Conservation (phyloP, 2,329 filamentous ascomycete species). For the Xylaria multiplex region DNA sequence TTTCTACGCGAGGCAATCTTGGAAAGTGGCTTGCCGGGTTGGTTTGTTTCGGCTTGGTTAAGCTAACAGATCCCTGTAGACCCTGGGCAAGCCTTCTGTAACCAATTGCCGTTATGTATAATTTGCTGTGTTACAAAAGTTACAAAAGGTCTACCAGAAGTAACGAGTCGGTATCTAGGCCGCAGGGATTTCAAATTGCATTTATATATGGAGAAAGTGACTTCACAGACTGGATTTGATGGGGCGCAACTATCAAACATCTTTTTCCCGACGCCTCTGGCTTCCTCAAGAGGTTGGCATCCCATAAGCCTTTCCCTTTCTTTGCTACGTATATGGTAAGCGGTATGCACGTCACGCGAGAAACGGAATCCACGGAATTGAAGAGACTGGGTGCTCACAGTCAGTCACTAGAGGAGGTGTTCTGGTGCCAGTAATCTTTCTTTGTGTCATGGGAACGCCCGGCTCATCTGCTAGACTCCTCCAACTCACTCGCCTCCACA, state of each 20-base stretch:
- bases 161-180: constrained; percentile 8
- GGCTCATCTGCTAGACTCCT: constrained; percentile 17
- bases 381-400: not conserved
- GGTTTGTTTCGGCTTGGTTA: no score
- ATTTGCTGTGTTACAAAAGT: not conserved
- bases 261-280: not conserved
- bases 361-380: not conserved
- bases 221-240: not conserved
- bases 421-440: constrained; percentile 7
- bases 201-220: not conserved
- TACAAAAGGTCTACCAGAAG: not conserved
- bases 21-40: no score
- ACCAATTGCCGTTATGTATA: constrained; percentile 15
- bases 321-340: not conserved
- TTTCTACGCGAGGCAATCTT: no score
- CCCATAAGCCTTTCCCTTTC: not conserved
- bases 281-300: not conserved
- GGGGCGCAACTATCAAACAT: not conserved
- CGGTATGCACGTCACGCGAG: not conserved
- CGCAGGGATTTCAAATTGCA: constrained; percentile 17
- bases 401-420: not conserved
- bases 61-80: no score
- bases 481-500: not conserved
- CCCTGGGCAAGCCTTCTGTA: not conserved
- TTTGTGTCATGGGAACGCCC: constrained; percentile 14